A percentile compares a stretch with the other conserved stretches of the same genome.
These are phyloP conservation scores for Pelargonium hybrid DNA, from an alignment of 441 rosid genomes.

Conservation along the genomic window DNA sequence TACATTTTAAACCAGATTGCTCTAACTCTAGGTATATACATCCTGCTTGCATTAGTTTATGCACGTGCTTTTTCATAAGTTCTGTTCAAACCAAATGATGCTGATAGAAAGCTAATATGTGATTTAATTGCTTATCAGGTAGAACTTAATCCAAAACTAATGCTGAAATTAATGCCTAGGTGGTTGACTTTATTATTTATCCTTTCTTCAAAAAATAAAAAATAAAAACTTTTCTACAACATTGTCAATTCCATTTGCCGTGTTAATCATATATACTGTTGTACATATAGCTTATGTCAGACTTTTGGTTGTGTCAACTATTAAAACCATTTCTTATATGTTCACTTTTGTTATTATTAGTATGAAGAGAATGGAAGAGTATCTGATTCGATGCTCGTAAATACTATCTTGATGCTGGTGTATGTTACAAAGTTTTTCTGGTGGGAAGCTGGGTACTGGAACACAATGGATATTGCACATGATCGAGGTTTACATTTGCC, in stretches of 20 bases:
- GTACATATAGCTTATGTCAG: not conserved
- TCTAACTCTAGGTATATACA: not conserved
- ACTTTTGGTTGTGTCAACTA: not conserved
- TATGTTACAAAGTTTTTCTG: slow-evolving; percentile 90
- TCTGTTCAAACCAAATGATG: not conserved
- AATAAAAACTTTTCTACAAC: not conserved
- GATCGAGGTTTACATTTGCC: slow-evolving; percentile 61
- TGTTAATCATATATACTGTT: not conserved
- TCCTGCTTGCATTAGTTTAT: too few species aligned
- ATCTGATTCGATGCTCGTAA: slow-evolving; percentile 86
- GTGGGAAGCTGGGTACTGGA: slow-evolving; percentile 99
- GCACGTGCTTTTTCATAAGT: not conserved
- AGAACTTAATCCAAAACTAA: not conserved
- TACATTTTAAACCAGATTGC: not conserved
- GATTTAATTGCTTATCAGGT: not conserved
- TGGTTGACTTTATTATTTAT: not conserved
- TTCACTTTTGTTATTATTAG: slow-evolving; percentile 33
- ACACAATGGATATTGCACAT: slow-evolving; percentile 96
- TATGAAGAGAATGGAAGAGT: slow-evolving; percentile 70
- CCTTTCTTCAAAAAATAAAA: not conserved
- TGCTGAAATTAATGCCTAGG: not conserved
- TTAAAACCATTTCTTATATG: slow-evolving; percentile 7
- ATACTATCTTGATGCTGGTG: slow-evolving; percentile 75
- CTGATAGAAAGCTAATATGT: not conserved
- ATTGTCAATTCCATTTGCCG: not conserved